Conservation (phyloP, 306 rosid species). For the Amphicarpaea edgeworthii region DNA sequence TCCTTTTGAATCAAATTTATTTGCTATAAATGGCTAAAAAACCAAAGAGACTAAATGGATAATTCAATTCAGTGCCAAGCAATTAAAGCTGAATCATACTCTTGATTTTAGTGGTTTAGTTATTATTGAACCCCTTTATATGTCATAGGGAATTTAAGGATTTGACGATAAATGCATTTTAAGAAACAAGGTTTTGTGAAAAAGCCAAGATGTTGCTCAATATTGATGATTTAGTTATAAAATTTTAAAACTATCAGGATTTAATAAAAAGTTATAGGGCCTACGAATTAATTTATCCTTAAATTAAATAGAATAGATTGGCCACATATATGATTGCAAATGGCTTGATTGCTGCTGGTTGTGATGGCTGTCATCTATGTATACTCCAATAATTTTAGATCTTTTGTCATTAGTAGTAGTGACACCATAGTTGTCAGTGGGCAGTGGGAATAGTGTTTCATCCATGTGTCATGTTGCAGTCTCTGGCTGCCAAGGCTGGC, state of each 20-base stretch:
- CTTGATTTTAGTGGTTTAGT: neutral
- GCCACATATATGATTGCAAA: slow-evolving; percentile 1
- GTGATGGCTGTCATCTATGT: neutral
- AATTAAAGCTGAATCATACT: neutral
- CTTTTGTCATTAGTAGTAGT: neutral
- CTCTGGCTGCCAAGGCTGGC: neutral
- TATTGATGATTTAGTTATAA: neutral
- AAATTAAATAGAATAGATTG: neutral
- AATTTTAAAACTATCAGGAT: neutral
- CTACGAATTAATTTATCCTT: neutral
- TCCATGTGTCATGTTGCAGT: neutral
- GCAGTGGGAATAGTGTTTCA: neutral
- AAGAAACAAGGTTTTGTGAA: neutral
- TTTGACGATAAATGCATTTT: neutral
- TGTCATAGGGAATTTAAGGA: neutral
- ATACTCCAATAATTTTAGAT: neutral
- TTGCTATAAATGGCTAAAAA: neutral
- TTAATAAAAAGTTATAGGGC: neutral
- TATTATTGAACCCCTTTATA: neutral
- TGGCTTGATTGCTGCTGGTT: neutral
- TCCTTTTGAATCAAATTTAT: neutral
- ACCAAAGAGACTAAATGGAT: neutral
- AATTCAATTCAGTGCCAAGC: neutral
- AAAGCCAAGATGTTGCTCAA: neutral
- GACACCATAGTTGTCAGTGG: neutral